phyloP scores from a whole-genome alignment of 768 basidiomycete species.

The Auriculariales sp. region DNA sequence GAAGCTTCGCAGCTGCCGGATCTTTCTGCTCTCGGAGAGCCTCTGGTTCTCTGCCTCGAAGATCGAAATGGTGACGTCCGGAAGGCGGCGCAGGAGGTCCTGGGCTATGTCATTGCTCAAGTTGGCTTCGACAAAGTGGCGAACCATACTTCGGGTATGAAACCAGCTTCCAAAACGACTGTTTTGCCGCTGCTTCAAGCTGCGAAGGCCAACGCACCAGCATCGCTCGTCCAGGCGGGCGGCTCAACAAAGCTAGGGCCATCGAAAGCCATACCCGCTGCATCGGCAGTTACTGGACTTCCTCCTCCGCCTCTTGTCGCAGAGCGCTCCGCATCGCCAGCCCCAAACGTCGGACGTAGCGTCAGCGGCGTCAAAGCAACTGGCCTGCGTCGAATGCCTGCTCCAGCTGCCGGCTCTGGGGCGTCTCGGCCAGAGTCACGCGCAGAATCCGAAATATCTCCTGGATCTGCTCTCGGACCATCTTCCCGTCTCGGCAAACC shows the following conservation, averaged over 20 bases:
- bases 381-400: constrained; percentile 61
- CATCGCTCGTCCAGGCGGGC: constrained; percentile 15
- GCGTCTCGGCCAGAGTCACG: constrained; percentile 30
- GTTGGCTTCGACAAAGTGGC: constrained; percentile 78
- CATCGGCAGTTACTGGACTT: constrained; percentile 12
- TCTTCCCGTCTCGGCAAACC: constrained; percentile 21
- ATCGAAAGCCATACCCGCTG: constrained; percentile 10
- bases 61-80: constrained; percentile 86
- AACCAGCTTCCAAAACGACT: constrained; percentile 77
- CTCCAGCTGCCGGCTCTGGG: constrained; percentile 31
- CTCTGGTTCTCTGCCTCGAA: constrained; percentile 67
- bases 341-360: constrained; percentile 19
- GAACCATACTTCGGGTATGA: constrained; percentile 73
- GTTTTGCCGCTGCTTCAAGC: constrained; percentile 83
- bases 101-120: constrained; percentile 58
- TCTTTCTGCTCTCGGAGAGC: constrained; percentile 48
- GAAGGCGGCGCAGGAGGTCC: constrained; percentile 72
- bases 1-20: constrained; percentile 43
- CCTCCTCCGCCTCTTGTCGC: constrained; percentile 8
- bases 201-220: constrained; percentile 39
- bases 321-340: constrained; percentile 12
- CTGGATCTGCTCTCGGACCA: constrained; percentile 18
- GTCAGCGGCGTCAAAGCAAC: constrained; percentile 31
- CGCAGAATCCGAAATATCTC: constrained; percentile 16
- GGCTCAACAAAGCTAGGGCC: no score